Evolutionary conservation across 371 early-diverging fungal genomes (phyloP).

Genomic region (Thermomucor indicae-seudaticae): DNA sequence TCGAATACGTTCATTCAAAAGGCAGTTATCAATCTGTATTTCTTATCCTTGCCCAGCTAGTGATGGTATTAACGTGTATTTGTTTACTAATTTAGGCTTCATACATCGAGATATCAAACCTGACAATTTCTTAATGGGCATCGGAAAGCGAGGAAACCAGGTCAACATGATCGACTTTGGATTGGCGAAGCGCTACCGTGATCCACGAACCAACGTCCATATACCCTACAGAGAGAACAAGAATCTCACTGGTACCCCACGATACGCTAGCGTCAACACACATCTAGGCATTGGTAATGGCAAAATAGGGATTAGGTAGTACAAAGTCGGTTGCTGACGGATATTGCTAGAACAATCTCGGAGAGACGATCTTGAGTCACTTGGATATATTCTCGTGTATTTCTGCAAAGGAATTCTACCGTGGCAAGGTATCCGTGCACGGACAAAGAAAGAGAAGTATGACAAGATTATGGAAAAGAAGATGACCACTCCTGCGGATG

Average conservation of each 20-base stretch:
- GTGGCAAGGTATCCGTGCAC: conserved; percentile 99
- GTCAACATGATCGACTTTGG: conserved; percentile 99
- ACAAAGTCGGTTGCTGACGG: not conserved
- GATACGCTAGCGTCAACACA: conserved; percentile 99
- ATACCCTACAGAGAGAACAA: conserved; percentile 98
- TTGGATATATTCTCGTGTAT: conserved; percentile 99
- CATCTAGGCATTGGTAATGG: conserved; percentile 90
- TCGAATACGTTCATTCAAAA: conserved; percentile 98
- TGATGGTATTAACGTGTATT: not conserved
- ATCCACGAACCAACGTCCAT: conserved; percentile 93
- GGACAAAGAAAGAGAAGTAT: conserved; percentile 99
- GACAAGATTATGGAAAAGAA: conserved; percentile 99
- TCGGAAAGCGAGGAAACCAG: conserved; percentile 90
- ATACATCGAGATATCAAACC: conserved; percentile 92
- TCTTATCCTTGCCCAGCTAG: not conserved
- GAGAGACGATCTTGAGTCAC: conserved; percentile 98
- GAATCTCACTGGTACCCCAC: conserved; percentile 99
- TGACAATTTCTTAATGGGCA: conserved; percentile 99
- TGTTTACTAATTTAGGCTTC: conserved; percentile 17
- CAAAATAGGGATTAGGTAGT: not conserved
- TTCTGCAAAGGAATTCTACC: conserved; percentile 98
- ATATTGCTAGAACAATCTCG: conserved; percentile 87
- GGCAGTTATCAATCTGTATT: conserved; percentile 6
- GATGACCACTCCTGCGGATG: conserved; percentile 94
- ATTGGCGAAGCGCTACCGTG: conserved; percentile 95